Evolutionary conservation across 2,329 filamentous ascomycete genomes (phyloP), one percentile per base, ranked within the genome.

Genomic region (Parascedosporium putredinis): DNA sequence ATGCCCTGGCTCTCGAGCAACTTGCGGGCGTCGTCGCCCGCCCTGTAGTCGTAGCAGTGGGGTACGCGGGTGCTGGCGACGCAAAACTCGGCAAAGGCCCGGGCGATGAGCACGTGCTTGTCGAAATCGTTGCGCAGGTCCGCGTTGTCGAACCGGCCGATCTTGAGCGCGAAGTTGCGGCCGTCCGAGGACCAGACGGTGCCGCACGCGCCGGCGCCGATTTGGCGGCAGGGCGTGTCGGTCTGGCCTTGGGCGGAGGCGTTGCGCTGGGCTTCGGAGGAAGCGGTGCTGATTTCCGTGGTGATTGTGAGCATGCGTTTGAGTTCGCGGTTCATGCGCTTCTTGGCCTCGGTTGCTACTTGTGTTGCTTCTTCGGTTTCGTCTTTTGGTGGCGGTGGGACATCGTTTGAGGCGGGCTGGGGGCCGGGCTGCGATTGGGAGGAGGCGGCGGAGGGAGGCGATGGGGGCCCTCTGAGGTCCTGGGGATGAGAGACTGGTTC

Each of bases 141-240:
- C 4, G 9, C 14, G 20, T 49, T 27, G 18, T 25, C 29, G n/a
- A 40, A 36, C 50, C 54, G 59, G 3, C 54, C 50, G 2, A 60
- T 16, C 14, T 60, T 60, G 25, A 54, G 20, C 0, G 45, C 56
- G 0, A 50, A 1, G 4, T 51, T 34, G 5, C 46, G 22, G 6
- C 50, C 52, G 1, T 52, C 31, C 1, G 36, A 43, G 6, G 27
- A 49, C 22, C 58, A 56, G 2, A 60, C 27, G 3, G 43, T 52
- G 2, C 58, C 56, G 36, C 59, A 58, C 4, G 54, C 54, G 0
- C 58, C 59, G 0, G 53, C 53, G 3, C 58, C 59, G n/a, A 61
- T 58, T 31, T 56, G 56, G 6, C 12, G 46, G 29, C 46, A 55
- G 2, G 16, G 25, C 5, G 42, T 7, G 6, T 24, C 16, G 10